Evolutionary conservation across 176 grass and related monocot species (phyloP).

Genomic region (Alopecurus myosuroides): DNA sequence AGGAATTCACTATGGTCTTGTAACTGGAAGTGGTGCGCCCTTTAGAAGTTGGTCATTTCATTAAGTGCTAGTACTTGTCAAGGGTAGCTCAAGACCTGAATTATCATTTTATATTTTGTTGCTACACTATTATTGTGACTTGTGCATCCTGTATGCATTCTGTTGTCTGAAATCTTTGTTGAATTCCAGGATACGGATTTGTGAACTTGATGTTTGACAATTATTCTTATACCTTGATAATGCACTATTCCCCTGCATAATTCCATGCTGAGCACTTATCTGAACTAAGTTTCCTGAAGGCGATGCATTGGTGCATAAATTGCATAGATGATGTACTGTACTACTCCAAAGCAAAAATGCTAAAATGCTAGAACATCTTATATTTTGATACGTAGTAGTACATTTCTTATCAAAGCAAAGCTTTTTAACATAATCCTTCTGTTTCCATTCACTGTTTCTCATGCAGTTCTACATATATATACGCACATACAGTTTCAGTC

Average conservation of each 20-base stretch:
- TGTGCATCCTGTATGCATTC: not conserved
- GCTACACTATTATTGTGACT: not conserved
- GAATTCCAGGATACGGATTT: too few relatives aligned
- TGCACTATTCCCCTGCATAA: not conserved
- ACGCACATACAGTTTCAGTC: constrained; percentile 37
- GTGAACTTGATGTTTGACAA: too few relatives aligned
- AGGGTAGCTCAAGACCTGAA: too few relatives aligned
- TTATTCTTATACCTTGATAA: not conserved
- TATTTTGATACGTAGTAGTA: too few relatives aligned
- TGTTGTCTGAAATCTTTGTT: not conserved
- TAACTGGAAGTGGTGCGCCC: too few relatives aligned
- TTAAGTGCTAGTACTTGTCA: too few relatives aligned
- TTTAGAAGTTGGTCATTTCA: too few relatives aligned
- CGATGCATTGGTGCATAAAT: not conserved
- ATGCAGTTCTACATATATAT: constrained; percentile 27
- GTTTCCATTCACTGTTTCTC: not conserved
- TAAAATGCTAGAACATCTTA: too few relatives aligned
- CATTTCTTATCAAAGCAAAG: not conserved
- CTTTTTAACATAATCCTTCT: constrained; percentile 8
- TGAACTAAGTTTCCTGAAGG: not conserved
- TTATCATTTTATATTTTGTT: not conserved
- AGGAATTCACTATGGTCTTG: too few relatives aligned
- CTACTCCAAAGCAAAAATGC: too few relatives aligned
- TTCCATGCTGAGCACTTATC: not conserved
- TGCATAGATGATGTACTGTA: not conserved